Evolutionary conservation across 1,284 basidiomycete species (phyloP).

Genomic region (Austroboletus novae-zelandiae): DNA sequence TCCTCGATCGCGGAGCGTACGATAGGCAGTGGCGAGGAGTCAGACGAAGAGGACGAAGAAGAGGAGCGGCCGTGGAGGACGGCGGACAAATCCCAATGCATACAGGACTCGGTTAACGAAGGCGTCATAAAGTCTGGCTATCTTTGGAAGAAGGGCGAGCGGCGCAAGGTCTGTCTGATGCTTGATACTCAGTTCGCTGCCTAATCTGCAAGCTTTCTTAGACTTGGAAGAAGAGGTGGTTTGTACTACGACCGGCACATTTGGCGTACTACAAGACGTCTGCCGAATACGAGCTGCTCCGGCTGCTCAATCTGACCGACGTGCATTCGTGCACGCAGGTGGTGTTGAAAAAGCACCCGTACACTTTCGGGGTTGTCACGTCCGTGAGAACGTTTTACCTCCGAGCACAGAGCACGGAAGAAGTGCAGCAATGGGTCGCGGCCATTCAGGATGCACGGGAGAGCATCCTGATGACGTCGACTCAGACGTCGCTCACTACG

Average conservation of each 20-base stretch:
- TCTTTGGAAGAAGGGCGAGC: slow-evolving; percentile 94
- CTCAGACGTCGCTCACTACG: slow-evolving; percentile 50
- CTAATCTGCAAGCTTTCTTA: slow-evolving; percentile 34
- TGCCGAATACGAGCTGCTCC: slow-evolving; percentile 88
- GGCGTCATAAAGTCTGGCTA: slow-evolving; percentile 88
- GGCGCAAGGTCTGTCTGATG: slow-evolving; percentile 75
- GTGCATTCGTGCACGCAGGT: slow-evolving; percentile 91
- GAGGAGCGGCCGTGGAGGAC: slow-evolving; percentile 63
- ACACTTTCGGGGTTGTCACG: slow-evolving; percentile 93
- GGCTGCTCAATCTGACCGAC: slow-evolving; percentile 84
- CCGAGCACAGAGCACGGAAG: slow-evolving; percentile 69
- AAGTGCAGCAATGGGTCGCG: slow-evolving; percentile 83
- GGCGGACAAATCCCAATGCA: slow-evolving; percentile 41
- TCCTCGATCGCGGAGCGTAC: slow-evolving; percentile 74
- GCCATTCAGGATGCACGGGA: slow-evolving; percentile 79
- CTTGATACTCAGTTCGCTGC: slow-evolving; percentile 6
- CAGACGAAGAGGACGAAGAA: slow-evolving; percentile 70
- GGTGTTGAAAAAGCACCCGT: slow-evolving; percentile 84
- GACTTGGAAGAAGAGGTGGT: slow-evolving; percentile 99
- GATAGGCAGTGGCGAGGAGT: slow-evolving; percentile 64
- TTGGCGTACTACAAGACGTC: slow-evolving; percentile 97
- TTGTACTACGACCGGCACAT: slow-evolving; percentile 88
- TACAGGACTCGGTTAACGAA: slow-evolving; percentile 57
- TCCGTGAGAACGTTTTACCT: slow-evolving; percentile 92
- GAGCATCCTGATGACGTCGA: slow-evolving; percentile 58